These are phyloP conservation scores for Massarina eburnea DNA, from an alignment of 2,329 filamentous ascomycete genomes.

Conservation along the genomic window DNA sequence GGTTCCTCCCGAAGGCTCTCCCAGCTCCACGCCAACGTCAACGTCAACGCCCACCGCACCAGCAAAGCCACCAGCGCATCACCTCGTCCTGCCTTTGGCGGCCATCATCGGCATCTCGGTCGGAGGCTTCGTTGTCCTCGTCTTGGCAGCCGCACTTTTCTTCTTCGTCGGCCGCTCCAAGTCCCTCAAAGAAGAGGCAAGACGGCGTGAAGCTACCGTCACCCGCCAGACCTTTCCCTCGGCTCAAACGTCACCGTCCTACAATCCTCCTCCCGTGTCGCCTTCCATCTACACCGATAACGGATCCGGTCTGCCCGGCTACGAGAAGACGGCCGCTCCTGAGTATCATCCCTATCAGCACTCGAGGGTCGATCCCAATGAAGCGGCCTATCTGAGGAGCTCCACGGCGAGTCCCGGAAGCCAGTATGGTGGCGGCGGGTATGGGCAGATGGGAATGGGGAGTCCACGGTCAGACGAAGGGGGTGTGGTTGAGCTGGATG, in stretches of 20 bases:
- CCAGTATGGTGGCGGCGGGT: not conserved
- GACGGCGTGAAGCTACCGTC: not conserved
- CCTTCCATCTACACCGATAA: not conserved
- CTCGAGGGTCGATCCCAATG: not conserved
- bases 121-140: constrained; percentile 46
- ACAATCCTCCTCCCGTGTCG: not conserved
- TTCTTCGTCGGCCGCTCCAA: constrained; percentile 15
- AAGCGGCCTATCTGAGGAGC: not conserved
- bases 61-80: not conserved
- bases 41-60: not conserved
- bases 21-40: not conserved
- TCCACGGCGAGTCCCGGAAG: constrained; percentile 1
- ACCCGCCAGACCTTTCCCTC: not conserved
- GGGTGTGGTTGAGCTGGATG: not conserved
- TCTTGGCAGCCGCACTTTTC: constrained; percentile 8
- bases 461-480: not conserved
- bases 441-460: not conserved
- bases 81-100: constrained; percentile 24
- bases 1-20: constrained; percentile 9
- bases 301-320: not conserved
- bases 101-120: constrained; percentile 56
- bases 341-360: not conserved
- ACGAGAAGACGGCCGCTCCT: not conserved
- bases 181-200: constrained; percentile 8
- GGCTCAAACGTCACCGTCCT: not conserved